phyloP scores from a whole-genome alignment of 495 filamentous ascomycete genomes.

The Physcia stellaris region DNA sequence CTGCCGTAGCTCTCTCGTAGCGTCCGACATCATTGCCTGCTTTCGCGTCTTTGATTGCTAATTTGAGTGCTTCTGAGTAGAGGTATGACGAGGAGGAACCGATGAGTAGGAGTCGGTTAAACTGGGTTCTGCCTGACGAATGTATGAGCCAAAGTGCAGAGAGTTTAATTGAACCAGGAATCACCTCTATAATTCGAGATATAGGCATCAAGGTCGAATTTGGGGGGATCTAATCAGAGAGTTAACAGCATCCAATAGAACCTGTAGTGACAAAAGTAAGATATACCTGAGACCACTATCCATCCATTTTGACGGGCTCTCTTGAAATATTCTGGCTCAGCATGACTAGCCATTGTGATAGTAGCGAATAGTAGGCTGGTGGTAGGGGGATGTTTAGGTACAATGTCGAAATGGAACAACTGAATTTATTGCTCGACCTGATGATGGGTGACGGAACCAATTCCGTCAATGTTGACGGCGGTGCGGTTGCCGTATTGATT shows the following conservation, averaged over 20 bases:
- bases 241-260: too few relatives aligned
- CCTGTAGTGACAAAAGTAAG: too few relatives aligned
- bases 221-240: conserved; percentile 54
- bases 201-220: conserved; percentile 87
- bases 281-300: conserved; percentile 12
- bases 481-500: too few relatives aligned
- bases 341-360: conserved; percentile 19
- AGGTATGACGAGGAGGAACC: conserved; percentile 65
- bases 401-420: too few relatives aligned
- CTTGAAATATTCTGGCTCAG: conserved; percentile 9
- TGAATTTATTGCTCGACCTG: too few relatives aligned
- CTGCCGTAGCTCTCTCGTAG: conserved; percentile 57
- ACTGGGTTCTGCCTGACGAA: conserved; percentile 49
- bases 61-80: conserved; percentile 65
- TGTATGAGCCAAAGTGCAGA: not conserved
- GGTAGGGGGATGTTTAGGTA: too few relatives aligned
- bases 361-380: too few relatives aligned
- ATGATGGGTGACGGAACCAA: too few relatives aligned
- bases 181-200: conserved; percentile 81
- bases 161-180: conserved; percentile 2
- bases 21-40: conserved; percentile 51
- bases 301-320: conserved; percentile 12
- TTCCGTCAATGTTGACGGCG: too few relatives aligned
- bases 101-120: conserved; percentile 70
- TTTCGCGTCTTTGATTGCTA: conserved; percentile 65